Conservation (phyloP, 2,329 filamentous ascomycete species). For the Alternaria gansuensis region DNA sequence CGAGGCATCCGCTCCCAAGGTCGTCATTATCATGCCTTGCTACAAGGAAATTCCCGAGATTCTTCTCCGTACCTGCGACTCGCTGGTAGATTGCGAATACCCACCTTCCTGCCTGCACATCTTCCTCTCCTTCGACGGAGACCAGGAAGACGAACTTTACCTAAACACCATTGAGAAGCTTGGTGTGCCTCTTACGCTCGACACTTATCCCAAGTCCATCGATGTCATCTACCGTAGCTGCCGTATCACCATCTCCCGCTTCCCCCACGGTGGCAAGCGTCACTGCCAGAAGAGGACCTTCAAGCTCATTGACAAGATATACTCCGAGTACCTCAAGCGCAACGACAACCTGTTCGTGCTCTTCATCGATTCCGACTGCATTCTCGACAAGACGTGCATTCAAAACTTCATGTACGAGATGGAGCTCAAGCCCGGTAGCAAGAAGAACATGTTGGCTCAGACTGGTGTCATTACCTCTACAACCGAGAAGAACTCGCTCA, state of each 20-base stretch:
- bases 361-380: constrained; percentile 98
- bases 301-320: constrained; percentile 91
- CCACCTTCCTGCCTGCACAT: constrained; percentile 91
- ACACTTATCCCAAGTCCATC: constrained; percentile 86
- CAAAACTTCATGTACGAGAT: constrained; percentile 99
- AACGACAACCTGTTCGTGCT: constrained; percentile 95
- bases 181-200: constrained; percentile 78
- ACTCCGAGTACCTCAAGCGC: constrained; percentile 81
- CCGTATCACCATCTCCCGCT: constrained; percentile 88
- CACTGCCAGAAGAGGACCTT: constrained; percentile 94
- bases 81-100: constrained; percentile 92
- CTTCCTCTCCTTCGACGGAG: constrained; percentile 94
- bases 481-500: constrained; percentile 84
- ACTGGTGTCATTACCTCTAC: constrained; percentile 97
- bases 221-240: constrained; percentile 85
- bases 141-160: constrained; percentile 87
- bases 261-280: constrained; percentile 91
- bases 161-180: constrained; percentile 85
- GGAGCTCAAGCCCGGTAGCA: constrained; percentile 93
- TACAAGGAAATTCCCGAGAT: constrained; percentile 91
- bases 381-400: constrained; percentile 87
- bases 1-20: constrained; percentile 86
- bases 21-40: constrained; percentile 95
- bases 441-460: constrained; percentile 94
- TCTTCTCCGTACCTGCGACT: constrained; percentile 85